Percentiles rank a stretch among this genome's conserved stretches.
Conservation (phyloP, 495 filamentous ascomycete species). For the Xylaria venustula region DNA sequence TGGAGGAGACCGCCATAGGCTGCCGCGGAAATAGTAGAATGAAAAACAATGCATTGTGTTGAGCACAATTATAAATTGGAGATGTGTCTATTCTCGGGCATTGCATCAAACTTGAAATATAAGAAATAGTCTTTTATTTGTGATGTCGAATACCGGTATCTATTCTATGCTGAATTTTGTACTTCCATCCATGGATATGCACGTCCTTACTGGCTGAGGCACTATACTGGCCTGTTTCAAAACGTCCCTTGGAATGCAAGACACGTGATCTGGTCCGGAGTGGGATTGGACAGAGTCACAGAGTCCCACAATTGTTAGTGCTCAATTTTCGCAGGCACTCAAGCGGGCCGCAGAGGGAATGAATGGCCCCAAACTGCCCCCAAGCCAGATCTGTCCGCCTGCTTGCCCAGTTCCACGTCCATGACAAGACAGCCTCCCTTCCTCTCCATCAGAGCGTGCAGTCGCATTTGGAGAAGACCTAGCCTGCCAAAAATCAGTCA, state of each 20-base stretch:
- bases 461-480: neutral
- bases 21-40: no score
- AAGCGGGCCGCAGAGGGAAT: neutral
- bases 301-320: slow-evolving; percentile 6
- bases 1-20: no score
- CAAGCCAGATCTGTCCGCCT: slow-evolving; percentile 2
- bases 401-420: neutral
- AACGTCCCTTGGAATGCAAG: slow-evolving; percentile 2
- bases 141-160: no score
- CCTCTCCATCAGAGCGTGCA: neutral
- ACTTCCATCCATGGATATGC: no score
- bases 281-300: neutral
- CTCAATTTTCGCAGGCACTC: neutral
- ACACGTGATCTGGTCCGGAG: slow-evolving; percentile 5
- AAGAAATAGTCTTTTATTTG: no score
- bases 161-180: no score
- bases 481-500: neutral
- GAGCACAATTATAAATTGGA: no score
- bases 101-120: no score
- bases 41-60: no score
- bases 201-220: no score
- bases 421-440: neutral
- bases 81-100: no score
- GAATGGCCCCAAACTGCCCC: neutral
- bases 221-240: no score